Evolutionary conservation across 176 grass and related monocot species (phyloP), one percentile per base, ranked within the genome.

Genomic region (Oryza australiensis): DNA sequence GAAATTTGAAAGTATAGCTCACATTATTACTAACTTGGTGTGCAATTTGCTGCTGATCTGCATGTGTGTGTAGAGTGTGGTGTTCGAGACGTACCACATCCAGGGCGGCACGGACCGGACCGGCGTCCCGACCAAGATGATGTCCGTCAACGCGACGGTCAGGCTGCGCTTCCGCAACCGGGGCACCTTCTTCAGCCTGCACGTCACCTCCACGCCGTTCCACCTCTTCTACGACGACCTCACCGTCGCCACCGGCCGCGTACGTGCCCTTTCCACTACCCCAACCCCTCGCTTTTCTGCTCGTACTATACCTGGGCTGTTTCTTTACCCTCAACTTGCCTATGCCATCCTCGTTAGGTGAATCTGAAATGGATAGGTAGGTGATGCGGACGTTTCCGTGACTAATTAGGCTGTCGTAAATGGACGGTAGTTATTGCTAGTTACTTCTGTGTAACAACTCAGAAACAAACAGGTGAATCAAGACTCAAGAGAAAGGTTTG

Each of bases 101-200:
- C 96, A 99, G 70, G 91, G 93, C 26, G 96, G 96, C 32, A 99
- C 90, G 89, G 96, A 99, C 88, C 82, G 90, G 76, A 95, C 96
- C 29, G 96, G 96, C 33, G 96, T 99, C 12, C 96, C 96, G 23
- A 99, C 96, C 2, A 92, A 93, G 90, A 99, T 99, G 93, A 91
- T 99, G 87, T 90, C 89, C 0, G 73, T 95, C 24, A 99, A 95
- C 84, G 92, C 93, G 18, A 99, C 96, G 65, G 96, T 99, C 48
- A 86, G 75, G 83, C 90, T 99, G 75, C 80, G 89, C 4, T 99
- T 95, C 73, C 89, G 91, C 68, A 99, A 99, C 91, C 87, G 88
- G 0, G 96, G 87, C 64, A 94, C 96, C 69, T 99, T 99, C 90
- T 99, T 99, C 83, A 91, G 96, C 87, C 84, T 99, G 69, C 96